Percentiles rank a stretch among this genome's conserved stretches.
Evolutionary conservation across 1,139 yeast species (phyloP).

Genomic region (Magnusiomyces suaveolens): DNA sequence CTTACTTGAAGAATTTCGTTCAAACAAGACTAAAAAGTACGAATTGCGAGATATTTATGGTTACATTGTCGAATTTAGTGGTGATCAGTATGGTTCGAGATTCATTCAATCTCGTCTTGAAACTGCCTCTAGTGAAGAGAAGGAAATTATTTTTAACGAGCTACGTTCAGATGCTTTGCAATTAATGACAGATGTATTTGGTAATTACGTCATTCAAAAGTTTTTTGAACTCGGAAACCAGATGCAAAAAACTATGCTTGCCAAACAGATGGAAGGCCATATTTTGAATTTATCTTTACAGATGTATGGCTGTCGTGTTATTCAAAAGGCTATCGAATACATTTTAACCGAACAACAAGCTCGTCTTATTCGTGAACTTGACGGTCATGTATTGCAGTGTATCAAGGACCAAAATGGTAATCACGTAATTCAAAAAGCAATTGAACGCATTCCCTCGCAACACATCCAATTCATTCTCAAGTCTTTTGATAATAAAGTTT

Average conservation of each 20-base stretch:
- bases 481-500: constrained; percentile 67
- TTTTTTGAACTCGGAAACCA: constrained; percentile 75
- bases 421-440: constrained; percentile 92
- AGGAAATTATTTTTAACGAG: constrained; percentile 76
- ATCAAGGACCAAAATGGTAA: constrained; percentile 97
- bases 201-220: constrained; percentile 93
- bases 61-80: constrained; percentile 83
- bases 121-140: constrained; percentile 54
- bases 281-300: constrained; percentile 71
- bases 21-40: constrained; percentile 51
- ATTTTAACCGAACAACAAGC: constrained; percentile 61
- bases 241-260: constrained; percentile 59
- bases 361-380: constrained; percentile 59
- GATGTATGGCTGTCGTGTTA: constrained; percentile 97
- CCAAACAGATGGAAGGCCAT: constrained; percentile 68
- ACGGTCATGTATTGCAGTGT: constrained; percentile 59
- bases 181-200: constrained; percentile 93
- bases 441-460: constrained; percentile 73
- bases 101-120: constrained; percentile 86
- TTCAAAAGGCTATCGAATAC: constrained; percentile 84
- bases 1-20: constrained; percentile 75
- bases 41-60: constrained; percentile 69
- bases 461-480: constrained; percentile 62
- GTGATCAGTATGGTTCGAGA: constrained; percentile 94
- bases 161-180: constrained; percentile 66